A percentile compares a stretch with the other conserved stretches of the same genome.
These are phyloP conservation scores for Colletotrichum eremochloae DNA, from an alignment of 2,329 filamentous ascomycete genomes.

Conservation along the genomic window DNA sequence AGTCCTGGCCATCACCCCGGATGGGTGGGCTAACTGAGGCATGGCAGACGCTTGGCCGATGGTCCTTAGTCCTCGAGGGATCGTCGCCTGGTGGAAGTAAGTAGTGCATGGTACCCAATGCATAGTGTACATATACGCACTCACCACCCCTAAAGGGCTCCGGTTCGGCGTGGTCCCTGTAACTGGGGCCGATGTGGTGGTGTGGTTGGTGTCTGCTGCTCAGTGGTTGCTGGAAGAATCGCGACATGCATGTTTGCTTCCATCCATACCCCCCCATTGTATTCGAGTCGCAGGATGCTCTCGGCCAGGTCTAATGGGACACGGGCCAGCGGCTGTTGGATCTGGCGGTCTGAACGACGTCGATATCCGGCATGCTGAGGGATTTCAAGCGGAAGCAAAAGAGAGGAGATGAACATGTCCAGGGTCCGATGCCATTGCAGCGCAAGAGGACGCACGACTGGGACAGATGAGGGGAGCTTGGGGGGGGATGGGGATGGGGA, in stretches of 20 bases:
- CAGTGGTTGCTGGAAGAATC: not conserved
- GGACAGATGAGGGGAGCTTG: not conserved
- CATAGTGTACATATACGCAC: no score
- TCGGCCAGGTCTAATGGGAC: not conserved
- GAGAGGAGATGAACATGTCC: not conserved
- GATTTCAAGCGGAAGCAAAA: not conserved
- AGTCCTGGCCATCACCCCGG: not conserved
- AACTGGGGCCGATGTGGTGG: not conserved
- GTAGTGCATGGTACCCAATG: no score
- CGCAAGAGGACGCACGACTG: not conserved
- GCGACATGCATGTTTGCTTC: not conserved
- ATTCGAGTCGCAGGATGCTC: not conserved
- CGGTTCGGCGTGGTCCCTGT: not conserved
- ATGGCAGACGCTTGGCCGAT: conserved; percentile 4
- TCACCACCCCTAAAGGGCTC: not conserved
- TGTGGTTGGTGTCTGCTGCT: not conserved
- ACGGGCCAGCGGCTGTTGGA: not conserved
- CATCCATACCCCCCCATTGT: not conserved
- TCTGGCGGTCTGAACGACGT: not conserved
- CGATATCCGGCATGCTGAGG: not conserved
- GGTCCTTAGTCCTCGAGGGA: not conserved
- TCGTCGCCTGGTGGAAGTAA: not conserved
- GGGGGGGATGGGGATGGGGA: no score
- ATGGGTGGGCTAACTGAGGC: not conserved
- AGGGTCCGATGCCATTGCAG: not conserved